Conservation (phyloP, 2,329 filamentous ascomycete species). For the Alternaria rosae region DNA sequence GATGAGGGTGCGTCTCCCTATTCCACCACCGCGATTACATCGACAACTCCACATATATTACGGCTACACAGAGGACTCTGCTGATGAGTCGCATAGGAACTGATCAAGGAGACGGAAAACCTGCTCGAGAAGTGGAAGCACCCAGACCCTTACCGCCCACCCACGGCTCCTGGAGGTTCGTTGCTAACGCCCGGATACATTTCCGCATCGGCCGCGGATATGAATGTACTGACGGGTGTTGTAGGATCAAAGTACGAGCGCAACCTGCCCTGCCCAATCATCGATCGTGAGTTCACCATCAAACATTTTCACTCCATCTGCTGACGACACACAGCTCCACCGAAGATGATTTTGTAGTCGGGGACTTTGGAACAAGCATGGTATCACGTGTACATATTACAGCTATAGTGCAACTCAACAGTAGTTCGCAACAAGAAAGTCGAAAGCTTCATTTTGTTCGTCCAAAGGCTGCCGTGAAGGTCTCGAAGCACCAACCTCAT, state of each 20-base stretch:
- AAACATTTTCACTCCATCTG: constrained; percentile 1
- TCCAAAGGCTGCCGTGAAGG: not conserved
- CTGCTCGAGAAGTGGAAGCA: constrained; percentile 95
- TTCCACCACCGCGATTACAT: not conserved
- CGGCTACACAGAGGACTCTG: constrained; percentile 1
- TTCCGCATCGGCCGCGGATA: constrained; percentile 31
- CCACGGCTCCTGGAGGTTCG: constrained; percentile 90
- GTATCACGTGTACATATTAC: constrained; percentile 22
- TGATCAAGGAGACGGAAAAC: constrained; percentile 88
- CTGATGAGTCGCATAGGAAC: constrained; percentile 63
- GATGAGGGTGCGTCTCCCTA: constrained; percentile 71
- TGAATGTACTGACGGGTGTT: constrained; percentile 24
- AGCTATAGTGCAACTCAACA: constrained; percentile 5
- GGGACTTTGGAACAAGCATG: constrained; percentile 6
- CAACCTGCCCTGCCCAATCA: constrained; percentile 80
- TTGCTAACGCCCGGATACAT: constrained; percentile 25
- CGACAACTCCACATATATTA: constrained; percentile 2
- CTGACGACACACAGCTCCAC: constrained; percentile 41
- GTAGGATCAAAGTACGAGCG: constrained; percentile 94
- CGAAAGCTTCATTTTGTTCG: not conserved
- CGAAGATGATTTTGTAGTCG: constrained; percentile 46
- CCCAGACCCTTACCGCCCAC: constrained; percentile 88
- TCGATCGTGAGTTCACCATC: constrained; percentile 73
- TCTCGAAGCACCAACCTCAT: not conserved
- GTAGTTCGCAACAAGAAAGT: constrained; percentile 11